Percentiles rank a stretch among this genome's conserved stretches.
Conservation (phyloP, 108 stramenopile genomes). For the Cyclotella choctawhatcheeana region DNA sequence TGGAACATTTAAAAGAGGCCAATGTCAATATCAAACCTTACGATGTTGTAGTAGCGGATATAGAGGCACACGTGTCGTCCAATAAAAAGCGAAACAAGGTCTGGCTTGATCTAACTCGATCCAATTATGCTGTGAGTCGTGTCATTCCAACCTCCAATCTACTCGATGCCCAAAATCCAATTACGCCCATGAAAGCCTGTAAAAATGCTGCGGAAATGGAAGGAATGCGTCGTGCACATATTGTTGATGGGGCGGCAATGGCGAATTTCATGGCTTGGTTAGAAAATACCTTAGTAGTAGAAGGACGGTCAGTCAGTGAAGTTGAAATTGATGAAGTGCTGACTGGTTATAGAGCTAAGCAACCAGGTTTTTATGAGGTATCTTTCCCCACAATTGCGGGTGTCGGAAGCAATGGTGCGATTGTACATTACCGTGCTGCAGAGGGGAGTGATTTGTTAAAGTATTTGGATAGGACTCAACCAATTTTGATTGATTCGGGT, state of each 20-base stretch:
- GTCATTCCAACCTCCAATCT: slow-evolving; percentile 64
- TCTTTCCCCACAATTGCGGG: slow-evolving; percentile 97
- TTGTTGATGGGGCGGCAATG: slow-evolving; percentile 96
- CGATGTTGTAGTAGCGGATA: slow-evolving; percentile 62
- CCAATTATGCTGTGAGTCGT: slow-evolving; percentile 66
- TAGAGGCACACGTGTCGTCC: slow-evolving; percentile 60
- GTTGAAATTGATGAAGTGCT: slow-evolving; percentile 89
- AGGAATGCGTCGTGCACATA: slow-evolving; percentile 92
- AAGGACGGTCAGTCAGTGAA: slow-evolving; percentile 82
- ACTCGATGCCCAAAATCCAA: slow-evolving; percentile 78
- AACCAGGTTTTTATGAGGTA: slow-evolving; percentile 80
- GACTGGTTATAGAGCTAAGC: slow-evolving; percentile 75
- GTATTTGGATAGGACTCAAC: slow-evolving; percentile 67
- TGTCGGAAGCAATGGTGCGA: slow-evolving; percentile 94
- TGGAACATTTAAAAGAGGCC: slow-evolving; percentile 61
- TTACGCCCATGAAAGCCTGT: slow-evolving; percentile 92
- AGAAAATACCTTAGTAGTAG: slow-evolving; percentile 62
- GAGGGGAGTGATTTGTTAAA: slow-evolving; percentile 67
- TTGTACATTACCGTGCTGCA: slow-evolving; percentile 94
- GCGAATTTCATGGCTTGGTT: slow-evolving; percentile 92
- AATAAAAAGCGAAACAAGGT: slow-evolving; percentile 60
- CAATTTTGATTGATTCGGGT: slow-evolving; percentile 92
- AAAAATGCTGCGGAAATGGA: slow-evolving; percentile 93
- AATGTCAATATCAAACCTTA: slow-evolving; percentile 71
- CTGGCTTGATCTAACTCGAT: slow-evolving; percentile 70